Conservation (phyloP, 116 monocot genomes). For the Papilionanthe hybrid region DNA sequence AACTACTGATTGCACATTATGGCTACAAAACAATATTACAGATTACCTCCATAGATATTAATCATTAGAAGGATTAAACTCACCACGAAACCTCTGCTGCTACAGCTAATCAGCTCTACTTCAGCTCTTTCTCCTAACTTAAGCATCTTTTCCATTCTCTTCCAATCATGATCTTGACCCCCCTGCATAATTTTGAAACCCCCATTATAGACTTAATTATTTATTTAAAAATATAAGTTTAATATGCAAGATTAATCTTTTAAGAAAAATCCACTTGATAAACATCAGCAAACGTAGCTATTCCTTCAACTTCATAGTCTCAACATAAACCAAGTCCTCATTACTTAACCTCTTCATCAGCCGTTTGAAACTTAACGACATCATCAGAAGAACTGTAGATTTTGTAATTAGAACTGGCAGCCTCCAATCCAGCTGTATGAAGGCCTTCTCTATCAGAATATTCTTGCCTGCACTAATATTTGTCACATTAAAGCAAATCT, state of each 20-base stretch:
- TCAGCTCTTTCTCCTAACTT: conserved; percentile 61
- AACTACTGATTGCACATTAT: background rate
- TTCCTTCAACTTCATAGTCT: background rate
- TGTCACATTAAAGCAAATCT: conserved; percentile 10
- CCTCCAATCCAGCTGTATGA: conserved; percentile 15
- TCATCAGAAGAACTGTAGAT: conserved; percentile 12
- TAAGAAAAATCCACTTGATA: background rate
- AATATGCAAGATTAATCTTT: background rate
- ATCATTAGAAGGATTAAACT: conserved; percentile 24
- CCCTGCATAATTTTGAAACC: conserved; percentile 31
- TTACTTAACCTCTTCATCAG: conserved; percentile 54
- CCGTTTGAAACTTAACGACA: conserved; percentile 22
- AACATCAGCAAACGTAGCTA: background rate
- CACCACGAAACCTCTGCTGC: conserved; percentile 86
- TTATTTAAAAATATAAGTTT: background rate
- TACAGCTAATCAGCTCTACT: conserved; percentile 87
- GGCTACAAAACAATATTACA: background rate
- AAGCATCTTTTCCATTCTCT: conserved; percentile 36
- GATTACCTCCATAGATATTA: background rate
- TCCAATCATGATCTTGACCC: conserved; percentile 59
- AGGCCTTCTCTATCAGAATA: conserved; percentile 20
- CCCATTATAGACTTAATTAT: background rate
- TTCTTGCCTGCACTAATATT: conserved; percentile 31
- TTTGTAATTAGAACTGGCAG: conserved; percentile 6
- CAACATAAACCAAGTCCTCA: background rate